Conservation (phyloP, 1,284 basidiomycete species). For the Polyporus tsugae region DNA sequence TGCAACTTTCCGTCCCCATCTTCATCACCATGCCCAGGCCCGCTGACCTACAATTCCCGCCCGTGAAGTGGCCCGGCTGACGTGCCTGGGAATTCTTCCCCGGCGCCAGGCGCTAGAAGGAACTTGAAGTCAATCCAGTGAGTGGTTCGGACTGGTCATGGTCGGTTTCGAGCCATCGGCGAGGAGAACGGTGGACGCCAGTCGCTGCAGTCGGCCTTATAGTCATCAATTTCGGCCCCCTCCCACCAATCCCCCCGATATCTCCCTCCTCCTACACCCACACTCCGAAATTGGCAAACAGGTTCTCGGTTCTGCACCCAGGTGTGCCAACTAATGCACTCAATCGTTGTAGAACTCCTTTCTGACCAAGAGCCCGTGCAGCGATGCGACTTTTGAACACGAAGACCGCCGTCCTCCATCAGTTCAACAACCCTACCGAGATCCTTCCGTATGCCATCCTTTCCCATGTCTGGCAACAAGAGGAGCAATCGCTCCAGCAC, state of each 20-base stretch:
- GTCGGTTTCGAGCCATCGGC: neutral
- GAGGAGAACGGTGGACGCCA: neutral
- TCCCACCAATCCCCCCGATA: no score
- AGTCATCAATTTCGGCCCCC: no score
- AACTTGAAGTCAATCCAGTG: neutral
- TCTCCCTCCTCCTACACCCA: no score
- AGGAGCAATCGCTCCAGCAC: slow-evolving; percentile 12
- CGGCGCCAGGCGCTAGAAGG: neutral
- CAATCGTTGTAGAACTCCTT: neutral
- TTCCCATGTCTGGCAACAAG: slow-evolving; percentile 22
- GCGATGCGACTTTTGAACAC: slow-evolving; percentile 17
- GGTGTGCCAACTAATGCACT: neutral
- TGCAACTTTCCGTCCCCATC: no score
- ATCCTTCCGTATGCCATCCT: slow-evolving; percentile 24
- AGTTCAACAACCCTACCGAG: neutral
- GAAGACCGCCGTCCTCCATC: neutral
- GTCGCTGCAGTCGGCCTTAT: no score
- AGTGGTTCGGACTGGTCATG: neutral
- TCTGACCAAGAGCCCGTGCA: neutral
- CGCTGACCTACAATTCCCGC: neutral
- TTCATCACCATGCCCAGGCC: no score
- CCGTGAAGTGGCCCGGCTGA: neutral
- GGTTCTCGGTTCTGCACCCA: neutral
- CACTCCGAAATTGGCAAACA: no score
- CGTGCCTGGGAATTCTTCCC: neutral